These are phyloP conservation scores for Trichoderma erinaceum DNA, from an alignment of 495 filamentous ascomycete species.

Conservation along the genomic window DNA sequence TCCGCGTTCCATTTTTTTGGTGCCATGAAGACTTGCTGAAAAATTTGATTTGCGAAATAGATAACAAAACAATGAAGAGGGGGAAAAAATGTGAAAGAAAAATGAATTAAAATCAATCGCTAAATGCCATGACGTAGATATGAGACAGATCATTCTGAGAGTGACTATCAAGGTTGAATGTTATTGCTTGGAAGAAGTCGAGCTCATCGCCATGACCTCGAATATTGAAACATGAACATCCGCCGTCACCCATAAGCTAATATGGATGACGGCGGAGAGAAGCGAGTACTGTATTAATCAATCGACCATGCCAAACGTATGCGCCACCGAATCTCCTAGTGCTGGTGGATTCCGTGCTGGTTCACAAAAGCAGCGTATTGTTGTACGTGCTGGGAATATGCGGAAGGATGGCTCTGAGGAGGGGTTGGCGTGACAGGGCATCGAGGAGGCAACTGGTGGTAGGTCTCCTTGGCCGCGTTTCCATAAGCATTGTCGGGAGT, in stretches of 20 bases:
- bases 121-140: constrained; percentile 20
- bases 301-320: constrained; percentile 6
- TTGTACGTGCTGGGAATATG: background rate
- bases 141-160: constrained; percentile 17
- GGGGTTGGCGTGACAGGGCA: constrained; percentile 52
- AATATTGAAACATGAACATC: constrained; percentile 7
- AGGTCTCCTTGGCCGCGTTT: constrained; percentile 39
- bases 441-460: constrained; percentile 34
- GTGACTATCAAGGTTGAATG: constrained; percentile 12
- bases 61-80: background rate
- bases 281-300: constrained; percentile 1
- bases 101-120: constrained; percentile 18
- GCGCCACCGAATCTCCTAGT: constrained; percentile 8
- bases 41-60: constrained; percentile 14
- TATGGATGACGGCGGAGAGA: background rate
- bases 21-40: constrained; percentile 16
- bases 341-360: constrained; percentile 12
- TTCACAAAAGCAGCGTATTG: constrained; percentile 8
- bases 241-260: background rate
- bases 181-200: constrained; percentile 1
- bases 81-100: constrained; percentile 16
- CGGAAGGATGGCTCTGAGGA: constrained; percentile 27
- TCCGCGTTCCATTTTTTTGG: constrained; percentile 15
- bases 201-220: constrained; percentile 8
- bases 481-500: constrained; percentile 72